Conservation (phyloP, 2,329 filamentous ascomycete genomes). For the Aspergillus intermedius region DNA sequence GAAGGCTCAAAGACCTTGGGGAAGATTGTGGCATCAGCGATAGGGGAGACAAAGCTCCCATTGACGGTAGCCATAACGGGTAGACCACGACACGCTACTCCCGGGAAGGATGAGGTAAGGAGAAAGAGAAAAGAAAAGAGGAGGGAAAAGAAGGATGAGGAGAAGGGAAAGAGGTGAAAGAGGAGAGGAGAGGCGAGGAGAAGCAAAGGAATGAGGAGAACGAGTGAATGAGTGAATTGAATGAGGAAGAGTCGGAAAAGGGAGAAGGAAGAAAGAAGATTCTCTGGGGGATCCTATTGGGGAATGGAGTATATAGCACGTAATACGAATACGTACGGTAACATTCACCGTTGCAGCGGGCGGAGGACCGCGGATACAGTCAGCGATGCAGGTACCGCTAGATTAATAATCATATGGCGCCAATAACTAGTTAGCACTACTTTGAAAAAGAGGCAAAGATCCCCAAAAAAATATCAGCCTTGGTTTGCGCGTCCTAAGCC, state of each 20-base stretch:
- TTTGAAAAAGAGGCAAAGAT: background rate
- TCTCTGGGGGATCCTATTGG: no score
- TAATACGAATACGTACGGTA: background rate
- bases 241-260: constrained; percentile 1
- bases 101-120: constrained; percentile 1
- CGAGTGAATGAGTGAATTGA: constrained; percentile 1
- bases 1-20: constrained; percentile 45
- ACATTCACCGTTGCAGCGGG: background rate
- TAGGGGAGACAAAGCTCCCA: constrained; percentile 62
- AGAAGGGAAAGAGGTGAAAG: constrained; percentile 8
- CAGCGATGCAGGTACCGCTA: background rate
- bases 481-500: no score
- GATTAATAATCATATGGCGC: background rate
- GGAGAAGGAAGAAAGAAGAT: constrained; percentile 2
- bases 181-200: constrained; percentile 3
- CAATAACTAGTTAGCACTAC: background rate
- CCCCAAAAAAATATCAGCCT: background rate
- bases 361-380: background rate
- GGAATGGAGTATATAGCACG: background rate
- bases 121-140: constrained; percentile 3
- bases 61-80: constrained; percentile 47
- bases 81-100: constrained; percentile 3
- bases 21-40: constrained; percentile 57
- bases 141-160: constrained; percentile 7
- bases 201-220: constrained; percentile 2